A percentile compares a stretch with the other conserved stretches of the same genome.
Conservation (phyloP, 306 rosid species). For the Vicia sativa region DNA sequence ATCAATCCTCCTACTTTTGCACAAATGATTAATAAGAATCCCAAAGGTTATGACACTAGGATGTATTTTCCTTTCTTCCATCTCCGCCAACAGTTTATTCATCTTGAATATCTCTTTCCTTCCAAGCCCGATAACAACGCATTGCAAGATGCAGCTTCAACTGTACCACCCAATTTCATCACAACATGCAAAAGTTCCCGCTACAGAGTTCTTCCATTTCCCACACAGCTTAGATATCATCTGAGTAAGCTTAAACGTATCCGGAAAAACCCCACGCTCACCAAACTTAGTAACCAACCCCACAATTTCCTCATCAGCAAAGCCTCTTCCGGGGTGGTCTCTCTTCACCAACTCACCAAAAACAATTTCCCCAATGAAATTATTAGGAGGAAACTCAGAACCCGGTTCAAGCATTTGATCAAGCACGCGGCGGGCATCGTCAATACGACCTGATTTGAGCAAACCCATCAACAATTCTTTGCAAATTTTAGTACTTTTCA, state of each 20-base stretch:
- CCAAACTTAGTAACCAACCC: slow-evolving; percentile 58
- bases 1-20: slow-evolving; percentile 75
- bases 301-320: slow-evolving; percentile 51
- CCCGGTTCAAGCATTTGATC: slow-evolving; percentile 71
- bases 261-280: slow-evolving; percentile 51
- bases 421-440: slow-evolving; percentile 58
- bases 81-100: slow-evolving; percentile 62
- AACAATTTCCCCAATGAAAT: slow-evolving; percentile 51
- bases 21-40: slow-evolving; percentile 61
- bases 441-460: slow-evolving; percentile 46
- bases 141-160: slow-evolving; percentile 67
- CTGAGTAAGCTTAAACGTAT: slow-evolving; percentile 52
- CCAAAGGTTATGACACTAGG: slow-evolving; percentile 68
- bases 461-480: slow-evolving; percentile 44
- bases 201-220: slow-evolving; percentile 48
- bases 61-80: slow-evolving; percentile 63
- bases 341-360: slow-evolving; percentile 46
- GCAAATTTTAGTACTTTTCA: slow-evolving; percentile 50
- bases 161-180: slow-evolving; percentile 56
- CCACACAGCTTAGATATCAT: slow-evolving; percentile 59
- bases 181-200: slow-evolving; percentile 67
- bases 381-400: slow-evolving; percentile 47
- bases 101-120: slow-evolving; percentile 54
- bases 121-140: slow-evolving; percentile 66
- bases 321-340: slow-evolving; percentile 37